Conservation (phyloP, 164 flowering plant species). For the Sextonia rubra region DNA sequence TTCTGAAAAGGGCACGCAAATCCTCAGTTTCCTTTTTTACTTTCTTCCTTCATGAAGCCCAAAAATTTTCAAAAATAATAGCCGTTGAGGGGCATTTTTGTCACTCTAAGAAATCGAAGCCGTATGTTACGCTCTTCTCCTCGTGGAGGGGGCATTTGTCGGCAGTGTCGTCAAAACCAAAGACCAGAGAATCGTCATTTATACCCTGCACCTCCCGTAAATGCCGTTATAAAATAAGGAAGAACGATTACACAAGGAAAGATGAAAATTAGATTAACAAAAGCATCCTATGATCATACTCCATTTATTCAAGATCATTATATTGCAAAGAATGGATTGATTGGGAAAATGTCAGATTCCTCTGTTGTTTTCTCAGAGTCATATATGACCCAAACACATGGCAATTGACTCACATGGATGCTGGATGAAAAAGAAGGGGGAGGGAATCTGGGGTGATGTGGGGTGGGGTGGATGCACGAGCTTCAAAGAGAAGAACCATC, state of each 20-base stretch:
- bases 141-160: neutral
- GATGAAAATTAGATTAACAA: no score
- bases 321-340: no score
- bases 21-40: neutral
- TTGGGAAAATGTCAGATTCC: no score
- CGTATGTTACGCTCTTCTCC: neutral
- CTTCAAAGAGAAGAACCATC: no score
- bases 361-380: no score
- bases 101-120: neutral
- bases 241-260: neutral
- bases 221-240: neutral
- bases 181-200: neutral
- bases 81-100: neutral
- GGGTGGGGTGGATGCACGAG: no score
- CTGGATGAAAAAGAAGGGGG: no score
- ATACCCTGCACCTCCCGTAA: neutral
- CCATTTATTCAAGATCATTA: no score
- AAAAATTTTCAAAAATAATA: neutral
- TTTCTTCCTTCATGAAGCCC: neutral
- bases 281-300: neutral
- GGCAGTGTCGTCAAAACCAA: neutral
- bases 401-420: no score
- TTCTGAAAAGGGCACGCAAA: no score
- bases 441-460: no score
- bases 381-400: no score